Conservation (phyloP, 257 asterid species). For the Nicotiana sylvestris region DNA sequence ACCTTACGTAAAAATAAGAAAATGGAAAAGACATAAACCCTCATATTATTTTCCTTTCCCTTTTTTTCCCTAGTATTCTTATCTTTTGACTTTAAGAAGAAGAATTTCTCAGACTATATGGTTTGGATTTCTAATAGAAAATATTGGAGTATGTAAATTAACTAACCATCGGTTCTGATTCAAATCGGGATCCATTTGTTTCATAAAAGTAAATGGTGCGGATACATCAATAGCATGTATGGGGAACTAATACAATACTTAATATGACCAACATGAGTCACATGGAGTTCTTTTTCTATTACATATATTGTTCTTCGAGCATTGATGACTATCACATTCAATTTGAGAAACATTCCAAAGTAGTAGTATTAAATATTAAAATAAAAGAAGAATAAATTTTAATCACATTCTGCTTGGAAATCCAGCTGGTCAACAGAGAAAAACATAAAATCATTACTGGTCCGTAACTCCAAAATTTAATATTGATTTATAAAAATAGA, state of each 20-base stretch:
- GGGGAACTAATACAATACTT: neutral
- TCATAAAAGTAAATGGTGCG: neutral
- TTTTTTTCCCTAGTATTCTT: too few relatives aligned
- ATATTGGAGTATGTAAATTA: neutral
- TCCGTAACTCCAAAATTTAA: neutral
- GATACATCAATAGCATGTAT: neutral
- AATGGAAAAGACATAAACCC: neutral
- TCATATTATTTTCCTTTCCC: neutral
- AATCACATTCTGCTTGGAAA: neutral
- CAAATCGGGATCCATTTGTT: neutral
- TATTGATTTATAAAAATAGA: neutral
- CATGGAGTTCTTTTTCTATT: neutral
- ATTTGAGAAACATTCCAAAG: neutral
- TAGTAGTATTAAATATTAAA: neutral
- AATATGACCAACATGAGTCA: neutral
- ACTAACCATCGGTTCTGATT: neutral
- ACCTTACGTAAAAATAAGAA: neutral
- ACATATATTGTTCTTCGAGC: neutral
- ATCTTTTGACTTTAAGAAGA: neutral
- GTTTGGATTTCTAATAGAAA: neutral
- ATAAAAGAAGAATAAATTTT: neutral
- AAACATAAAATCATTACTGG: neutral
- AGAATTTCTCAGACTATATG: neutral
- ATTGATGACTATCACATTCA: neutral
- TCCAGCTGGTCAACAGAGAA: neutral